Percentiles rank a stretch among this genome's conserved stretches.
Conservation (phyloP, 345 rosid genomes). For the Moringa oleifera region DNA sequence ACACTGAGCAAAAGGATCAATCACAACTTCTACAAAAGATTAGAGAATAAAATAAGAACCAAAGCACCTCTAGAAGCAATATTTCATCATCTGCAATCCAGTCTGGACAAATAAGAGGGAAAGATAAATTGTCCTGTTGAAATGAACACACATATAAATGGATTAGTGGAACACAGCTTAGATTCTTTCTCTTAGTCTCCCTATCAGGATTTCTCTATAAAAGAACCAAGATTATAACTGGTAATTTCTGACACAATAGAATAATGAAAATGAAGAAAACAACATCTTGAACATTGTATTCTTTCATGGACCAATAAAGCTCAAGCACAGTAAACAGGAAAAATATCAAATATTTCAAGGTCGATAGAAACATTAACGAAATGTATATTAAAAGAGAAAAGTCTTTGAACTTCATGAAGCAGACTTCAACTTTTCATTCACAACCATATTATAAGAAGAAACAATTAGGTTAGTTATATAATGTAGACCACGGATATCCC, state of each 20-base stretch:
- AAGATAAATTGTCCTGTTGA: conserved; percentile 77
- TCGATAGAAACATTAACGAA: background rate
- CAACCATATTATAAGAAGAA: background rate
- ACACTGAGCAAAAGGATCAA: background rate
- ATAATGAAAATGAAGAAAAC: background rate
- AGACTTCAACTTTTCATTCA: background rate
- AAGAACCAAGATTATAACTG: background rate
- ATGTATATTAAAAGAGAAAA: background rate
- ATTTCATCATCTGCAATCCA: conserved; percentile 99
- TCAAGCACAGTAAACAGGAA: background rate
- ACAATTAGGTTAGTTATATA: background rate
- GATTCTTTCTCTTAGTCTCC: background rate
- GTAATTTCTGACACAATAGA: background rate
- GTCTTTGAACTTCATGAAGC: background rate
- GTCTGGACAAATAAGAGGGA: conserved; percentile 82
- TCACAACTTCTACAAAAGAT: background rate
- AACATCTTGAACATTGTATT: background rate
- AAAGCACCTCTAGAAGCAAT: conserved; percentile 83
- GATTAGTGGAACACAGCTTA: background rate
- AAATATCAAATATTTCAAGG: background rate
- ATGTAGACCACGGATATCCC: background rate
- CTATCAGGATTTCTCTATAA: conserved; percentile 4
- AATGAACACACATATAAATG: conserved; percentile 10
- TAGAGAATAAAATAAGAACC: background rate
- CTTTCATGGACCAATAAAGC: background rate